phyloP scores from a whole-genome alignment of 495 filamentous ascomycete genomes.

The Achaetomiella virescens region DNA sequence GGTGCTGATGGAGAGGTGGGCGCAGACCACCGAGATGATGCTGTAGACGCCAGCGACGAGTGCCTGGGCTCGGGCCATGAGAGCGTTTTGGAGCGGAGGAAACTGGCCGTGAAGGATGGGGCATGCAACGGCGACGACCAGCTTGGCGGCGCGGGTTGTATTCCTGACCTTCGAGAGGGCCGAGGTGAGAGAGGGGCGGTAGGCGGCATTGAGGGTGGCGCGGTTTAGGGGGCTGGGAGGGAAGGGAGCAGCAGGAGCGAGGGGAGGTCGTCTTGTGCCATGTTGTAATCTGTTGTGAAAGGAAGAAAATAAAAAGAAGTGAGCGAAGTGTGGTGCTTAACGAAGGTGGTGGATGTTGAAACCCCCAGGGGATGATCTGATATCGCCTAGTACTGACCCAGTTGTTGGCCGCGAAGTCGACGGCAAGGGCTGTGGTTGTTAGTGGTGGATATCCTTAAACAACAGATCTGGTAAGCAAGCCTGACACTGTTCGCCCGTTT shows the following conservation, averaged over 20 bases:
- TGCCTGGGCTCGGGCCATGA: conserved; percentile 57
- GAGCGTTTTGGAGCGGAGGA: conserved; percentile 42
- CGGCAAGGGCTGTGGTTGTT: no score
- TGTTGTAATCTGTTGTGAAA: background rate
- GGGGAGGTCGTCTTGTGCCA: conserved; percentile 27
- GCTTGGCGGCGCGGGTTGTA: conserved; percentile 31
- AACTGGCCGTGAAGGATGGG: conserved; percentile 44
- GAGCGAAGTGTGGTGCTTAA: background rate
- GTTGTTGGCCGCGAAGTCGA: no score
- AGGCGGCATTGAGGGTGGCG: conserved; percentile 48
- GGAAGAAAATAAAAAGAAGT: background rate
- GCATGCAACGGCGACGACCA: conserved; percentile 51
- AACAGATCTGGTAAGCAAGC: no score
- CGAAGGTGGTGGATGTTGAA: background rate
- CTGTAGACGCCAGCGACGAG: conserved; percentile 73
- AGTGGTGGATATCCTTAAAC: no score
- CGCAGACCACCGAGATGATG: conserved; percentile 61
- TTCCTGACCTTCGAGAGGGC: conserved; percentile 40
- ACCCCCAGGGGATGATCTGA: no score
- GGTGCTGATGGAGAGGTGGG: conserved; percentile 53
- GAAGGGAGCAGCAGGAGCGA: conserved; percentile 55
- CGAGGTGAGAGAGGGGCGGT: conserved; percentile 47
- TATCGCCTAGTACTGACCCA: no score
- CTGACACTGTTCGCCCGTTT: no score
- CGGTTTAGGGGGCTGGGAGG: conserved; percentile 44